A percentile compares a stretch with the other conserved stretches of the same genome.
Evolutionary conservation across 345 rosid species (phyloP).

Genomic region (Citrus inodora): DNA sequence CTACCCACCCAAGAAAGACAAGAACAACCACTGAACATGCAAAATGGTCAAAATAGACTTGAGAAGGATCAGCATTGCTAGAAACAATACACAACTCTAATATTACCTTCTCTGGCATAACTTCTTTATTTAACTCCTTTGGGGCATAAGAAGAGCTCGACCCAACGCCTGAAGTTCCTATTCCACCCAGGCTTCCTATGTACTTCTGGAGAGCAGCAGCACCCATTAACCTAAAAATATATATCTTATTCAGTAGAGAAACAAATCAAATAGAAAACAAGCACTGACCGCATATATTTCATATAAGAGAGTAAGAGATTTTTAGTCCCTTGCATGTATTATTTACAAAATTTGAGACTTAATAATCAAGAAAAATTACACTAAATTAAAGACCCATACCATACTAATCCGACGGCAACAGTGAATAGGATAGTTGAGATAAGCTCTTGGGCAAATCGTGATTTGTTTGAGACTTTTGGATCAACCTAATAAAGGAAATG

Average conservation of each 20-base stretch:
- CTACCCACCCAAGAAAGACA: neutral
- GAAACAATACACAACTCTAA: constrained; percentile 3
- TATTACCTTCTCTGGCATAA: constrained; percentile 87
- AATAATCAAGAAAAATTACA: constrained; percentile 5
- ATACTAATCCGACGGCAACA: constrained; percentile 73
- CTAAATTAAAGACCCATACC: constrained; percentile 46
- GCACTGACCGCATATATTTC: constrained; percentile 8
- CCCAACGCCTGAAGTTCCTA: constrained; percentile 96
- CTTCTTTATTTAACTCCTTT: constrained; percentile 89
- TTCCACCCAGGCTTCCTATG: constrained; percentile 91
- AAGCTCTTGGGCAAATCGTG: constrained; percentile 88
- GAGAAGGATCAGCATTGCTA: neutral
- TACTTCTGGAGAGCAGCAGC: constrained; percentile 95
- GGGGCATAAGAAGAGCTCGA: constrained; percentile 91
- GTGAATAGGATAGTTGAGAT: constrained; percentile 87
- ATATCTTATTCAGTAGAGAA: constrained; percentile 14
- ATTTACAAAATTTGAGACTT: neutral
- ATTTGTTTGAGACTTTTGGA: constrained; percentile 74
- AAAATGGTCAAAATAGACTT: neutral
- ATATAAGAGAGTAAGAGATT: neutral
- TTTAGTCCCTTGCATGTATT: neutral
- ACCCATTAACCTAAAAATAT: constrained; percentile 81
- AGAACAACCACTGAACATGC: neutral
- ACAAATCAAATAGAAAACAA: constrained; percentile 12
- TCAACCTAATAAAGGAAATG: constrained; percentile 58